Percentiles rank a stretch among this genome's conserved stretches.
phyloP scores from a whole-genome alignment of 192 early-diverging fungal genomes.

The Coemansia reversa region DNA sequence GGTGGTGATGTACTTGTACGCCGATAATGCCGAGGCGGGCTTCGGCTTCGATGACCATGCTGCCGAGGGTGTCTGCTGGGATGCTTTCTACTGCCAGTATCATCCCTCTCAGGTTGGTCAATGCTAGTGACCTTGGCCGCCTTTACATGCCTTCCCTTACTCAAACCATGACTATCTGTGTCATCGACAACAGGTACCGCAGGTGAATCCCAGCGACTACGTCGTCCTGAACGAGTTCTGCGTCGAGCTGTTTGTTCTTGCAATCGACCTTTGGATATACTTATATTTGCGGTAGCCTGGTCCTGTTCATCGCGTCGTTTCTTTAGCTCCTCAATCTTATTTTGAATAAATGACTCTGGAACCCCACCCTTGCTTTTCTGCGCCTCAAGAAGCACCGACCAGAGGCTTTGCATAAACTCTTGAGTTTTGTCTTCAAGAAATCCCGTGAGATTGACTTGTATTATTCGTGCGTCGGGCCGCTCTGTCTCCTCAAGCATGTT shows the following conservation, averaged over 20 bases:
- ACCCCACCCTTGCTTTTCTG: conserved; percentile 80
- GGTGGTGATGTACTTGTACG: too few relatives aligned
- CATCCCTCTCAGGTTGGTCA: too few relatives aligned
- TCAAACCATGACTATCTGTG: too few relatives aligned
- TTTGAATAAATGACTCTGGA: conserved; percentile 78
- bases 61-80: too few relatives aligned
- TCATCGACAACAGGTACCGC: background rate
- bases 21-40: too few relatives aligned
- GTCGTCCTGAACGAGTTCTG: conserved; percentile 20
- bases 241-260: background rate
- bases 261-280: conserved; percentile 10
- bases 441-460: conserved; percentile 95
- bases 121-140: too few relatives aligned
- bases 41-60: too few relatives aligned
- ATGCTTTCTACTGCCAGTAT: too few relatives aligned
- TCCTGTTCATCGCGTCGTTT: conserved; percentile 37
- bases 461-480: conserved; percentile 79
- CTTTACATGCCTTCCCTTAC: too few relatives aligned
- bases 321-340: conserved; percentile 81
- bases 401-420: conserved; percentile 82
- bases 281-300: conserved; percentile 18
- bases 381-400: conserved; percentile 88
- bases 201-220: conserved; percentile 33
- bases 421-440: conserved; percentile 84
- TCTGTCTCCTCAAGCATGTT: conserved; percentile 74